Percentiles rank a stretch among this genome's conserved stretches.
phyloP scores from a whole-genome alignment of 2,329 filamentous ascomycete genomes.

The Calonectria fujianensis region DNA sequence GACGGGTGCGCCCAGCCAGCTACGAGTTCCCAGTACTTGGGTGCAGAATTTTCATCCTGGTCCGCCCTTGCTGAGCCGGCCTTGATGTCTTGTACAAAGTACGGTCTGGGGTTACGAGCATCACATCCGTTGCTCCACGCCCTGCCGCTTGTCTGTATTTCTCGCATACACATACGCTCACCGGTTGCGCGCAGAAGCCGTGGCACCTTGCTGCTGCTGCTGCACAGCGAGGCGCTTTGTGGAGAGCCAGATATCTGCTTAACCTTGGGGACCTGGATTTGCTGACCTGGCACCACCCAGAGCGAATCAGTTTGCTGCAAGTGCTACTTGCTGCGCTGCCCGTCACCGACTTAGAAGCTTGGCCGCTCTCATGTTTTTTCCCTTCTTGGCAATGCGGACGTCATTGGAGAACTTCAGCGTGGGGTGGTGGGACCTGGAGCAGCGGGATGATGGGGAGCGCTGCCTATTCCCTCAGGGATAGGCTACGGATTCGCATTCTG shows the following conservation, averaged over 20 bases:
- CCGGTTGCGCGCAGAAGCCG: constrained; percentile 12
- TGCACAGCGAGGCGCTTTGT: neutral
- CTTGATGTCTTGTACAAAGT: constrained; percentile 22
- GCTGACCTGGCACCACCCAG: constrained; percentile 39
- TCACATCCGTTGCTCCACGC: constrained; percentile 4
- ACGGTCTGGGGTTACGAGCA: neutral
- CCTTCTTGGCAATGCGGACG: constrained; percentile 35
- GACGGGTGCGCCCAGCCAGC: constrained; percentile 37
- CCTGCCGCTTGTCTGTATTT: constrained; percentile 8
- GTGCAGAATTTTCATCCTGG: constrained; percentile 19
- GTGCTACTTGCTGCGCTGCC: constrained; percentile 34
- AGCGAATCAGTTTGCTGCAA: constrained; percentile 30
- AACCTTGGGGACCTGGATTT: constrained; percentile 4
- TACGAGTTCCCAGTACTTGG: constrained; percentile 34
- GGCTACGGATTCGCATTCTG: constrained; percentile 14
- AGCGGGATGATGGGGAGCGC: constrained; percentile 25
- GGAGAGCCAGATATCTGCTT: constrained; percentile 3
- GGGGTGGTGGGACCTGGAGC: constrained; percentile 32
- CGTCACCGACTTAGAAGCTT: constrained; percentile 25
- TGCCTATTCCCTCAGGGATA: constrained; percentile 20
- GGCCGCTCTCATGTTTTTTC: constrained; percentile 35
- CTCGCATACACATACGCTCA: constrained; percentile 14
- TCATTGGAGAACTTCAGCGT: constrained; percentile 41
- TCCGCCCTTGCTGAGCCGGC: constrained; percentile 12
- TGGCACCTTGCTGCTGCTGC: constrained; percentile 9